These are phyloP conservation scores for Seiridium unicorne DNA, from an alignment of 2,329 filamentous ascomycete species.

Conservation along the genomic window DNA sequence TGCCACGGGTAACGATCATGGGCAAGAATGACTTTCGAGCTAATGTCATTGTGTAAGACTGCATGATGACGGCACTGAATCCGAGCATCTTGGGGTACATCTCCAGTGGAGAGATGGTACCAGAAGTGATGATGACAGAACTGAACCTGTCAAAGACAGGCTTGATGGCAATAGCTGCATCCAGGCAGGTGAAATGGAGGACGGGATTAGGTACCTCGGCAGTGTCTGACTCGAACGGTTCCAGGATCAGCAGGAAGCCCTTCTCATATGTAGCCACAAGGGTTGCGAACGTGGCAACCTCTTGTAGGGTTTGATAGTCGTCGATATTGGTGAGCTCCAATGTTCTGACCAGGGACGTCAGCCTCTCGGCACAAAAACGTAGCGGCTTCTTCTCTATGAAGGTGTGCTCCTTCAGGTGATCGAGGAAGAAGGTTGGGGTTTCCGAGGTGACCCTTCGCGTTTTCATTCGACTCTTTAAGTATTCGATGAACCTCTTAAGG, in stretches of 20 bases:
- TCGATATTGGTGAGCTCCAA: constrained; percentile 97
- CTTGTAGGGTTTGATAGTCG: constrained; percentile 94
- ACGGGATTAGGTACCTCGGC: constrained; percentile 95
- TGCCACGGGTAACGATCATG: constrained; percentile 95
- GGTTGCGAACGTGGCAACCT: constrained; percentile 96
- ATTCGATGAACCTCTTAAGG: constrained; percentile 94
- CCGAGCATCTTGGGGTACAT: constrained; percentile 99
- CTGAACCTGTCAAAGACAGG: constrained; percentile 97
- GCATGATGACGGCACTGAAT: constrained; percentile 88
- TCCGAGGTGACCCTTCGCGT: constrained; percentile 96
- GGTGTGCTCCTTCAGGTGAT: constrained; percentile 90
- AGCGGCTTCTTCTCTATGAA: constrained; percentile 97
- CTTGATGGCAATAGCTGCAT: constrained; percentile 96
- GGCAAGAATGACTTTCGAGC: constrained; percentile 93
- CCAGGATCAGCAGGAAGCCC: constrained; percentile 92
- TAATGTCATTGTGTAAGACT: constrained; percentile 96
- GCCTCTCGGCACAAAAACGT: constrained; percentile 88
- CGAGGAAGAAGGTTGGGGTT: constrained; percentile 89
- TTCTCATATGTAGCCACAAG: constrained; percentile 96
- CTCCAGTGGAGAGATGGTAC: constrained; percentile 92
- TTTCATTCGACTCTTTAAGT: constrained; percentile 97
- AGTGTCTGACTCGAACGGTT: constrained; percentile 93
- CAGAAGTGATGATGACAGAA: constrained; percentile 97
- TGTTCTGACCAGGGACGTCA: constrained; percentile 92
- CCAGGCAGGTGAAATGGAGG: constrained; percentile 94